Evolutionary conservation across 352 stramenopile species (phyloP), one percentile per base, ranked within the genome.

Genomic region (Globisporangium barbulae): DNA sequence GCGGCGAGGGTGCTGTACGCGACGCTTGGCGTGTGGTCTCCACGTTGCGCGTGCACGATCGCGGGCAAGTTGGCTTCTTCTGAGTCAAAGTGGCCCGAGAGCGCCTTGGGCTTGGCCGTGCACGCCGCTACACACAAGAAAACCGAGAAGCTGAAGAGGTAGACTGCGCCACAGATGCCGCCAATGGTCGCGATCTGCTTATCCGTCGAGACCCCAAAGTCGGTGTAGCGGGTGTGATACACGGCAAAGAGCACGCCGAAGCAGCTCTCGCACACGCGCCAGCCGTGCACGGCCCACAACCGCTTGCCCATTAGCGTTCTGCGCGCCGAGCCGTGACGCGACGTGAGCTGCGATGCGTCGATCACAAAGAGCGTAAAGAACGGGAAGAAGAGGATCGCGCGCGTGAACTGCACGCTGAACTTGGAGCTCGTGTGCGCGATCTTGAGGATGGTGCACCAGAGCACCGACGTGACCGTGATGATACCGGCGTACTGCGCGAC

Each of bases 361-460:
- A 91, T 48, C 21, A 78, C 61, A 33, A 91, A 91, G 48, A 91
- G 59, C 37, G 76, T 81, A 65, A 82, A 91, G 50, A 91, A 78
- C 19, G 82, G 78, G 60, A 91, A 89, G 64, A 86, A 85, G 10
- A 89, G 48, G 21, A 89, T 19, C 7, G 79, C 77, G 2, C 70
- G 71, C 55, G 72, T 70, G 19, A 89, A 53, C 53, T 89, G 78
- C 22, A 73, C 68, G 6, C 65, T 35, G 12, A 53, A 73, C 22
- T 65, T 59, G 4, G 64, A 53, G 37, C 71, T 72, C 12, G 75
- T 71, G 50, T 84, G 73, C 13, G 83, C 74, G 22, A 86, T 69
- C 8, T 72, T 71, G 55, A 89, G 54, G 22, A 67, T 42, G 1
- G 67, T 60, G 25, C 68, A 74, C 59, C 58, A 73, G 2, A 73